phyloP scores from a whole-genome alignment of 148 eudicot genomes.

The Salicornia ramosissima region DNA sequence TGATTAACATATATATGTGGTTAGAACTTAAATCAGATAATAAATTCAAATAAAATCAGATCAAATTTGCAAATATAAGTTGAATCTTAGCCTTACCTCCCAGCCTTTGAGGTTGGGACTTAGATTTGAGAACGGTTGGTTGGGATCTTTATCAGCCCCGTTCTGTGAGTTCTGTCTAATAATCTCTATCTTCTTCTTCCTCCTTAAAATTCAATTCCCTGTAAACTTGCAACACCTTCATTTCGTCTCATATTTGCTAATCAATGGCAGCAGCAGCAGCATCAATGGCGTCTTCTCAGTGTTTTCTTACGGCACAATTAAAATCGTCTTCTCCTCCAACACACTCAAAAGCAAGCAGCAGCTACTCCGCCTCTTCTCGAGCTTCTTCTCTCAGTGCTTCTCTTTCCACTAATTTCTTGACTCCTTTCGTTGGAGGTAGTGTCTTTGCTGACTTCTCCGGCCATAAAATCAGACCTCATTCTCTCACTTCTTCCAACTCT shows the following conservation, averaged over 20 bases:
- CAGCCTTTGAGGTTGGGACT: too few species aligned
- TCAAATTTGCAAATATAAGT: too few species aligned
- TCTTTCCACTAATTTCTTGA: conserved; percentile 45
- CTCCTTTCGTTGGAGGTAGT: conserved; percentile 46
- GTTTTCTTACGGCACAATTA: conserved; percentile 34
- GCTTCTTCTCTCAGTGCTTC: conserved; percentile 33
- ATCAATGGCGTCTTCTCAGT: conserved; percentile 59
- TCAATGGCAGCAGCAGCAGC: conserved; percentile 9
- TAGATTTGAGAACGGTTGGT: too few species aligned
- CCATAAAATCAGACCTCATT: conserved; percentile 48
- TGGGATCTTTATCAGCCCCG: too few species aligned
- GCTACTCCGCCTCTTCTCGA: background rate
- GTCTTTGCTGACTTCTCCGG: conserved; percentile 61
- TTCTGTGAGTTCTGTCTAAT: too few species aligned
- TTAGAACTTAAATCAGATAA: too few species aligned
- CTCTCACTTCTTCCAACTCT: conserved; percentile 31
- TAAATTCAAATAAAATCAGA: too few species aligned
- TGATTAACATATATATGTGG: too few species aligned
- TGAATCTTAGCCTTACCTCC: too few species aligned
- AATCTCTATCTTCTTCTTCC: too few species aligned
- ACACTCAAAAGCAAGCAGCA: conserved; percentile 16
- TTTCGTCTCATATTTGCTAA: background rate
- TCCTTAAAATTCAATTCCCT: too few species aligned
- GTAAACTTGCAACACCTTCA: background rate
- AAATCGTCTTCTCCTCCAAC: conserved; percentile 18